phyloP scores from a whole-genome alignment of 2,329 filamentous ascomycete species.

The Colletotrichum sp. region DNA sequence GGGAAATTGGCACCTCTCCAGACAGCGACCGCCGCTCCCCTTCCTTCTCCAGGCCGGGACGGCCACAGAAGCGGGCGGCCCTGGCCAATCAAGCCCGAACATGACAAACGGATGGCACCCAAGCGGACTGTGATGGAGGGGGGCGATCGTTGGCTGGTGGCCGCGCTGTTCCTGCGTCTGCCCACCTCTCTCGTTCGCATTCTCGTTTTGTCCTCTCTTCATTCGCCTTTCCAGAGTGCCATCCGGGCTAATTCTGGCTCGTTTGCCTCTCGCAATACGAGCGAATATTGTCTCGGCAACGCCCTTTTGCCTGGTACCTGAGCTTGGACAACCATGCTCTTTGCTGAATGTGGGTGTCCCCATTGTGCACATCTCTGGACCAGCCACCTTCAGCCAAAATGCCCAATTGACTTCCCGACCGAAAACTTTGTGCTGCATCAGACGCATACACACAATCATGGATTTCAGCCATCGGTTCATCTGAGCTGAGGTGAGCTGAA shows the following conservation, averaged over 20 bases:
- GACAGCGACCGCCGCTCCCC: background rate
- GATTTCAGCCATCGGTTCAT: background rate
- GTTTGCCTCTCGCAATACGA: slow-evolving; percentile 5
- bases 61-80: background rate
- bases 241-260: background rate
- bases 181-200: background rate
- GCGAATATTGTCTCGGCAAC: background rate
- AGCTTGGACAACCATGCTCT: background rate
- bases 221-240: background rate
- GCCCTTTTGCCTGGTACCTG: background rate
- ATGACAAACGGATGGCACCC: slow-evolving; percentile 5
- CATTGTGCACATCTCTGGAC: background rate
- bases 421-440: background rate
- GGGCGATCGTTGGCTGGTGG: background rate
- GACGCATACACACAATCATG: background rate
- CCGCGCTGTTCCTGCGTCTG: slow-evolving; percentile 16
- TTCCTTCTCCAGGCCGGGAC: background rate
- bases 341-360: background rate
- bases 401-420: background rate
- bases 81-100: slow-evolving; percentile 4
- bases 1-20: slow-evolving; percentile 9
- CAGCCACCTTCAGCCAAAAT: background rate
- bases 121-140: background rate
- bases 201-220: background rate
- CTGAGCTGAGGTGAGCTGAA: background rate